Conservation (phyloP, 345 rosid species). For the Populus ilicifolia region DNA sequence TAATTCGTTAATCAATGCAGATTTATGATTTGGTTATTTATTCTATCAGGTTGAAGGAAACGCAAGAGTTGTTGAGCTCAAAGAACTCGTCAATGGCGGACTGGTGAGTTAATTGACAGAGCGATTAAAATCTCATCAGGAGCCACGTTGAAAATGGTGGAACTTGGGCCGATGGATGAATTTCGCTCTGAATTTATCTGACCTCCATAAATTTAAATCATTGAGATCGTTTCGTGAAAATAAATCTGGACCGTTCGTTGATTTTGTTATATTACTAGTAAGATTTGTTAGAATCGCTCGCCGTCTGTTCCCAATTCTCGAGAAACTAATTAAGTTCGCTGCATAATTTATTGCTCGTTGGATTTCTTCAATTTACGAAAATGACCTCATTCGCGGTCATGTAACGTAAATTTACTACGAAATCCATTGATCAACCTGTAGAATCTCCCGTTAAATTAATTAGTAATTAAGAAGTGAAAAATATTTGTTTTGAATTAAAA, state of each 20-base stretch:
- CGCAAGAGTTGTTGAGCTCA: conserved; percentile 28
- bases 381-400: not conserved
- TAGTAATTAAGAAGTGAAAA: not conserved
- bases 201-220: not conserved
- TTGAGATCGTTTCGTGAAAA: conserved; percentile 15
- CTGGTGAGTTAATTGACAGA: conserved; percentile 37
- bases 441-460: not conserved
- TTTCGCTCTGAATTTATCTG: not conserved
- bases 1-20: not conserved
- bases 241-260: conserved; percentile 22
- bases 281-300: not conserved
- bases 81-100: conserved; percentile 50
- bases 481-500: not conserved
- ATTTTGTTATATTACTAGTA: conserved; percentile 1
- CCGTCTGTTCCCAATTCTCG: not conserved
- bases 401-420: no score
- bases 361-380: not conserved
- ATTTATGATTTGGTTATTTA: not conserved
- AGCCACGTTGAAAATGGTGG: conserved; percentile 11
- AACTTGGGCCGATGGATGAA: not conserved
- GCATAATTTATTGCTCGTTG: not conserved
- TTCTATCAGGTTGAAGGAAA: conserved; percentile 30
- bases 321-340: not conserved
- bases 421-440: no score
- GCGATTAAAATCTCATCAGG: not conserved